phyloP scores from a whole-genome alignment of 352 stramenopile genomes.

The Pythium vanterpoolii region DNA sequence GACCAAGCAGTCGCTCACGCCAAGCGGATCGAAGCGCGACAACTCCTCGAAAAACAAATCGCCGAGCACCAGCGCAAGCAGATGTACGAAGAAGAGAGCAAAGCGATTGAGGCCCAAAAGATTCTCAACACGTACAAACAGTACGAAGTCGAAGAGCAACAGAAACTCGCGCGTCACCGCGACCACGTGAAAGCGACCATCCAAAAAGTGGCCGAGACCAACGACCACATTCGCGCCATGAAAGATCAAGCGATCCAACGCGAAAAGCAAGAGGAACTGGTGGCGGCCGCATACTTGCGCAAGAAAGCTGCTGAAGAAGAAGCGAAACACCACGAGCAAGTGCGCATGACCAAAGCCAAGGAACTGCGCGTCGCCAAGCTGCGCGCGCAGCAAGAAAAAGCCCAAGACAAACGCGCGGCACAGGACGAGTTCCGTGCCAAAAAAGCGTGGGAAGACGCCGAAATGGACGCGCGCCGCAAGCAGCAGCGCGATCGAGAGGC shows the following conservation, averaged over 20 bases:
- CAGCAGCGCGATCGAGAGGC: conserved; percentile 47
- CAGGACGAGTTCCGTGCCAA: conserved; percentile 75
- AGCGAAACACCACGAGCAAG: conserved; percentile 55
- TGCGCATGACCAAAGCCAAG: conserved; percentile 63
- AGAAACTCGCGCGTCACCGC: conserved; percentile 47
- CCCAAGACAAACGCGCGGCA: conserved; percentile 66
- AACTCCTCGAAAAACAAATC: conserved; percentile 75
- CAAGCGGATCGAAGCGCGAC: conserved; percentile 55
- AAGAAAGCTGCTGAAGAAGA: conserved; percentile 75
- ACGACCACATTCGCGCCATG: conserved; percentile 64
- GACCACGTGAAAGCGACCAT: conserved; percentile 43
- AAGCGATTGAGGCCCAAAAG: conserved; percentile 73
- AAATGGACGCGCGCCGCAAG: conserved; percentile 52
- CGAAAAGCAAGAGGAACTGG: conserved; percentile 68
- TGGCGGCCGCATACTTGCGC: conserved; percentile 54
- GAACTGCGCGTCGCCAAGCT: conserved; percentile 72
- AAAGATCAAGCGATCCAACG: conserved; percentile 44
- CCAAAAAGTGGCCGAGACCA: conserved; percentile 52
- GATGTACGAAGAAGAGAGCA: conserved; percentile 75
- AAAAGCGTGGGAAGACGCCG: conserved; percentile 61
- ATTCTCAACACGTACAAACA: conserved; percentile 81
- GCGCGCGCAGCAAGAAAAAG: conserved; percentile 75
- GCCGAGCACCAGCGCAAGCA: conserved; percentile 56
- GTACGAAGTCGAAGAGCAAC: conserved; percentile 66
- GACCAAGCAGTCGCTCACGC: conserved; percentile 33